Percentiles rank a stretch among this genome's conserved stretches.
These are phyloP conservation scores for Eucalyptus sp. DNA, from an alignment of 345 rosid genomes.

Conservation along the genomic window DNA sequence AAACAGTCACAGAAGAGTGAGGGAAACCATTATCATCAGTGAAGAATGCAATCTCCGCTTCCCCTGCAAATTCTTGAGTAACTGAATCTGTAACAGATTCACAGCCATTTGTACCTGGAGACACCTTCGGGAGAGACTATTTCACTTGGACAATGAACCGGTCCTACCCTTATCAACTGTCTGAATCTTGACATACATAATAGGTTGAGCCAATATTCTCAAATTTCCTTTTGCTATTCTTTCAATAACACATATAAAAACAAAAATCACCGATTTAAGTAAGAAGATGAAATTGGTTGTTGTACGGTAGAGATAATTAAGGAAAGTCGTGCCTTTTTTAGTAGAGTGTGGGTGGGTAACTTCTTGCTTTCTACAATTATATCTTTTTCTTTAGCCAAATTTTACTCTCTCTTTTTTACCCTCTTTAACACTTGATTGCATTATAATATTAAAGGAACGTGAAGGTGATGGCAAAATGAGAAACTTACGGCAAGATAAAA, in stretches of 20 bases:
- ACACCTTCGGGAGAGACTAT: slow-evolving; percentile 9
- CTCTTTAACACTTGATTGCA: too few species aligned
- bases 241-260: not conserved
- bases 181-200: slow-evolving; percentile 44
- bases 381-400: not conserved
- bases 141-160: slow-evolving; percentile 5
- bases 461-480: not conserved
- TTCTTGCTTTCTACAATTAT: not conserved
- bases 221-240: slow-evolving; percentile 56
- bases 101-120: slow-evolving; percentile 15
- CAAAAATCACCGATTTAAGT: not conserved
- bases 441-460: not conserved
- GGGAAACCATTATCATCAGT: slow-evolving; percentile 61
- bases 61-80: slow-evolving; percentile 59
- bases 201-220: slow-evolving; percentile 56
- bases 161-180: slow-evolving; percentile 27
- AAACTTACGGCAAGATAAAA: not conserved
- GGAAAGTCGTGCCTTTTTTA: too few species aligned
- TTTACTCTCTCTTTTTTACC: not conserved
- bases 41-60: slow-evolving; percentile 51
- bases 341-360: too few species aligned
- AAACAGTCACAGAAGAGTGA: not conserved
- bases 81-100: slow-evolving; percentile 55
- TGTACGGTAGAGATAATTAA: too few species aligned
- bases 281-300: not conserved